Conservation (phyloP, 257 asterid genomes). For the Salvia splendens region DNA sequence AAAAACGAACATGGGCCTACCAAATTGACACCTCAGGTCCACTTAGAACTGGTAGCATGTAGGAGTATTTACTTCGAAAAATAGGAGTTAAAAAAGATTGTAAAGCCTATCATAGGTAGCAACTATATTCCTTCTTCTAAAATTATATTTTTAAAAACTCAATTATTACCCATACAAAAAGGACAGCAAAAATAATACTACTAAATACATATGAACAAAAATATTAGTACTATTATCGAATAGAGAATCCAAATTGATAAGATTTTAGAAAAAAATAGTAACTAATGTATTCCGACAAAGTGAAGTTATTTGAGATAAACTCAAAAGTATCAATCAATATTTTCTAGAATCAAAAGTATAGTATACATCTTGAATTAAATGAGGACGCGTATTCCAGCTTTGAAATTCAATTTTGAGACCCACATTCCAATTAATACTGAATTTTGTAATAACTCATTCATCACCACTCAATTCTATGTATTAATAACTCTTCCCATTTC, state of each 20-base stretch:
- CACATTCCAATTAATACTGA: constrained; percentile 21
- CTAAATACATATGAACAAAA: too few relatives aligned
- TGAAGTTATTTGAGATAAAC: too few relatives aligned
- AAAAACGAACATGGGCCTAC: not conserved
- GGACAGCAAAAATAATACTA: not conserved
- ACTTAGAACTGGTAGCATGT: not conserved
- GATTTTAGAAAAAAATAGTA: too few relatives aligned
- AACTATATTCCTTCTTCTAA: too few relatives aligned
- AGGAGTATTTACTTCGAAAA: not conserved
- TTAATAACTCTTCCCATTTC: not conserved
- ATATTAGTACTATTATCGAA: too few relatives aligned
- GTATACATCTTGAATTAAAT: not conserved
- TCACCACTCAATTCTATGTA: constrained; percentile 19
- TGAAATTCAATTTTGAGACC: constrained; percentile 26
- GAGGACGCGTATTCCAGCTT: constrained; percentile 38
- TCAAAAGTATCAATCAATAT: not conserved
- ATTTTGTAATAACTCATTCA: constrained; percentile 11
- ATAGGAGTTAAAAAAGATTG: not conserved
- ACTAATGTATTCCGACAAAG: too few relatives aligned
- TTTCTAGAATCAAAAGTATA: too few relatives aligned
- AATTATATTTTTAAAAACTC: not conserved
- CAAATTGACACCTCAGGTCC: constrained; percentile 14
- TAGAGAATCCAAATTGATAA: too few relatives aligned
- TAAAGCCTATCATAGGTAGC: too few relatives aligned
- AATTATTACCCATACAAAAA: not conserved